These are phyloP conservation scores for Thelonectria discophora DNA, from an alignment of 2,329 filamentous ascomycete genomes.

Conservation along the genomic window DNA sequence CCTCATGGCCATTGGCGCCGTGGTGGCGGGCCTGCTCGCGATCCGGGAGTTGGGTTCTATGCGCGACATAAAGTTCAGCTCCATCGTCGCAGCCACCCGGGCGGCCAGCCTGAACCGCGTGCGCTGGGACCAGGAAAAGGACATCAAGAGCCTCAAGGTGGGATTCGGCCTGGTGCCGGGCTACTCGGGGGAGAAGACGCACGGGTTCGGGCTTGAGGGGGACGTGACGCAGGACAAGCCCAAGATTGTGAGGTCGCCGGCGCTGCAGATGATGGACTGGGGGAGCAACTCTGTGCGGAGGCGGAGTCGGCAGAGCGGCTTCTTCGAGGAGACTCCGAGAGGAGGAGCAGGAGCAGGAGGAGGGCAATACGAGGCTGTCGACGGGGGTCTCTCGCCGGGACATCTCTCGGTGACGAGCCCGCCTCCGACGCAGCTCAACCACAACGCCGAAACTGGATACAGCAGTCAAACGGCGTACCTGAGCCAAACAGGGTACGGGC, in stretches of 20 bases:
- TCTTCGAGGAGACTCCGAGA: constrained; percentile 7
- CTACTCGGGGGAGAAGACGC: constrained; percentile 31
- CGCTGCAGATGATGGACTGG: constrained; percentile 36
- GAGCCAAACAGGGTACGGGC: neutral
- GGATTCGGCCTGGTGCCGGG: constrained; percentile 38
- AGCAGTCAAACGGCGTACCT: neutral
- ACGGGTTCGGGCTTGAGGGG: constrained; percentile 39
- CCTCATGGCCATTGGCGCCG: constrained; percentile 31
- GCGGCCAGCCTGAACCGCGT: constrained; percentile 38
- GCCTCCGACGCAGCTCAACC: neutral
- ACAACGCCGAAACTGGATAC: neutral
- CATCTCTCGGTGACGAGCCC: neutral
- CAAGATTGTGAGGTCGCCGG: constrained; percentile 33
- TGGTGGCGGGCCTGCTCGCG: constrained; percentile 33
- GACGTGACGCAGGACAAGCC: constrained; percentile 40
- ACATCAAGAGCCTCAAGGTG: constrained; percentile 34
- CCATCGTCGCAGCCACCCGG: constrained; percentile 38
- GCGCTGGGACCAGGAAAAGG: constrained; percentile 33
- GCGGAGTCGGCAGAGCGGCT: constrained; percentile 32
- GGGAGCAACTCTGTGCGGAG: constrained; percentile 32
- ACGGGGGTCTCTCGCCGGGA: neutral
- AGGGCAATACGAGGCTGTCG: neutral
- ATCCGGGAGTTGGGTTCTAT: constrained; percentile 38
- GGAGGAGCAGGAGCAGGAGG: neutral
- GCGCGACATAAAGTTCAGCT: constrained; percentile 39